A percentile compares a stretch with the other conserved stretches of the same genome.
Evolutionary conservation across 2,329 filamentous ascomycete genomes (phyloP).

Genomic region (Coleophoma crateriformis): DNA sequence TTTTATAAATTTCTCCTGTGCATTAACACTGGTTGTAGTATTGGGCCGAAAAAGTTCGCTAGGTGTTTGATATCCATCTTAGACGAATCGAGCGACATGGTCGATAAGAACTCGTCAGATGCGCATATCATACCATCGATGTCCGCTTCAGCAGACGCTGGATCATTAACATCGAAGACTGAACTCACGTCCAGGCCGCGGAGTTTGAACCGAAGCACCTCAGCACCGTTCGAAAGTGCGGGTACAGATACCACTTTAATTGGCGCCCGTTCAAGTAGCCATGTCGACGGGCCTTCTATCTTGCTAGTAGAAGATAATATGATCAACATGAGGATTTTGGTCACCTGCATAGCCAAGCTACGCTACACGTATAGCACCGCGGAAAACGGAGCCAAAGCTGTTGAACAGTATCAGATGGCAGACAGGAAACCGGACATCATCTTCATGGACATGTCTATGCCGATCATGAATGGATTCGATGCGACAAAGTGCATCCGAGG

Average conservation of each 20-base stretch:
- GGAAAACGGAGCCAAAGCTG: constrained; percentile 38
- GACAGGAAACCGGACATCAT: constrained; percentile 19
- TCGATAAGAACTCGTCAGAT: too few species aligned
- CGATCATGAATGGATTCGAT: constrained; percentile 43
- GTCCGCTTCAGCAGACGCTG: too few species aligned
- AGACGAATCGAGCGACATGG: too few species aligned
- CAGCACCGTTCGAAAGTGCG: neutral
- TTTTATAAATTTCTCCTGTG: neutral
- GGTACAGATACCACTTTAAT: neutral
- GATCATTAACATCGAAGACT: too few species aligned
- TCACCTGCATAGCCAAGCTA: constrained; percentile 16
- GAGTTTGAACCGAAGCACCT: too few species aligned
- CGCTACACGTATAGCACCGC: constrained; percentile 27
- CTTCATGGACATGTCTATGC: constrained; percentile 45
- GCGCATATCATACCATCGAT: too few species aligned
- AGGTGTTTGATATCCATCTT: too few species aligned
- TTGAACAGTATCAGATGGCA: constrained; percentile 25
- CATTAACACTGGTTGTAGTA: neutral
- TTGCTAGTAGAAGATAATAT: constrained; percentile 33
- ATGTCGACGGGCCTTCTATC: constrained; percentile 10
- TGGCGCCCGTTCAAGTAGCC: constrained; percentile 4
- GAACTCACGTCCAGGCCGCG: too few species aligned
- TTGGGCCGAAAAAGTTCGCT: too few species aligned
- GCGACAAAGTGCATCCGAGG: constrained; percentile 40
- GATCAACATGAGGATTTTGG: constrained; percentile 28